These are phyloP conservation scores for Jamesozyma rosinii DNA, from an alignment of 805 yeast genomes.

Conservation along the genomic window DNA sequence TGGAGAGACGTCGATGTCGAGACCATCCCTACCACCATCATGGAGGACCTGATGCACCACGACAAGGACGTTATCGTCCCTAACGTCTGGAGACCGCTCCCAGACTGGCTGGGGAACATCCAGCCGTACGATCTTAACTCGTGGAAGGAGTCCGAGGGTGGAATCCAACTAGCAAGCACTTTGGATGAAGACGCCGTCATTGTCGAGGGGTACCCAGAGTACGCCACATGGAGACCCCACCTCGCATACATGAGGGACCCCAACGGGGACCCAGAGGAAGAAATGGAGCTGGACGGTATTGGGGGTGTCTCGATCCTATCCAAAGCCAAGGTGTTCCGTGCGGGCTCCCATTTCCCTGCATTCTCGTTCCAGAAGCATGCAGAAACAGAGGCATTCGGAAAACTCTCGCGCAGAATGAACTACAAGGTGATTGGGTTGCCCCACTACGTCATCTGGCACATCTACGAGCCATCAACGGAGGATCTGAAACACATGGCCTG, in stretches of 20 bases:
- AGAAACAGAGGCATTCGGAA: constrained; percentile 95
- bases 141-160: constrained; percentile 82
- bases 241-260: constrained; percentile 91
- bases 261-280: constrained; percentile 87
- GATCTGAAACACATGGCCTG: constrained; percentile 83
- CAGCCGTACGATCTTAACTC: constrained; percentile 81
- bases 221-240: constrained; percentile 97
- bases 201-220: constrained; percentile 95
- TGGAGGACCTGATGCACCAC: constrained; percentile 90
- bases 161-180: constrained; percentile 60
- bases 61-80: constrained; percentile 90
- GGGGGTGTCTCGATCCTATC: constrained; percentile 94
- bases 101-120: constrained; percentile 76
- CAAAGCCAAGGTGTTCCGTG: constrained; percentile 75
- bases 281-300: constrained; percentile 89
- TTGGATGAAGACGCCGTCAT: constrained; percentile 91
- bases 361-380: constrained; percentile 94
- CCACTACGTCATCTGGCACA: constrained; percentile 93
- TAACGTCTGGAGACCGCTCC: constrained; percentile 84
- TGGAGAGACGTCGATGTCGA: constrained; percentile 99
- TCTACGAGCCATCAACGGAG: constrained; percentile 89
- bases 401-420: constrained; percentile 78
- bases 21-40: constrained; percentile 69
- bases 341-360: constrained; percentile 93
- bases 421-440: constrained; percentile 82